These are phyloP conservation scores for Zygotorulaspora mrakii DNA, from an alignment of 1,139 yeast genomes.

Conservation along the genomic window DNA sequence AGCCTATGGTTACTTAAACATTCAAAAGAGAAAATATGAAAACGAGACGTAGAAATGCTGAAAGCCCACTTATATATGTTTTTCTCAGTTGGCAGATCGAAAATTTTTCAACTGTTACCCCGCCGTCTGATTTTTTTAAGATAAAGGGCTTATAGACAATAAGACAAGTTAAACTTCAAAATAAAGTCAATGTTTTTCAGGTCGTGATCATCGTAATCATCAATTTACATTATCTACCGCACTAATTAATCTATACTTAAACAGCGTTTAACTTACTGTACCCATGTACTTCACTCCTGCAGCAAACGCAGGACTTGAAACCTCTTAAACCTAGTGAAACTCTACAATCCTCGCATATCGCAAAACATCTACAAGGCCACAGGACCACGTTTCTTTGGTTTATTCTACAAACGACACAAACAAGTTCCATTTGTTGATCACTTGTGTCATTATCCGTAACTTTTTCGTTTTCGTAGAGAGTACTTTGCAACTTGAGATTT, in stretches of 20 bases:
- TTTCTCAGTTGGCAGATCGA: neutral
- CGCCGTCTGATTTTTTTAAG: neutral
- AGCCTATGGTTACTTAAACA: conserved; percentile 40
- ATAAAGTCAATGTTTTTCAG: neutral
- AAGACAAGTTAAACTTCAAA: neutral
- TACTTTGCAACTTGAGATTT: too few relatives aligned
- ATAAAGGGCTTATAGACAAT: neutral
- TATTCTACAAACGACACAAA: conserved; percentile 79
- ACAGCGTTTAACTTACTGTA: conserved; percentile 44
- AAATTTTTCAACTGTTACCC: conserved; percentile 6
- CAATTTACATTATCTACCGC: too few relatives aligned
- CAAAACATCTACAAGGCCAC: conserved; percentile 93
- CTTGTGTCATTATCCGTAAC: conserved; percentile 22
- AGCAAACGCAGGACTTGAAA: conserved; percentile 79
- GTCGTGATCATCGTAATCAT: too few relatives aligned
- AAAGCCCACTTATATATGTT: conserved; percentile 1
- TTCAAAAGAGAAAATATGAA: neutral
- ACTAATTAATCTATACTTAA: conserved; percentile 14
- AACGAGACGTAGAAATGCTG: neutral
- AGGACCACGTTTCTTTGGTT: conserved; percentile 71
- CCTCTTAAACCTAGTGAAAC: conserved; percentile 70
- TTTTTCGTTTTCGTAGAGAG: conserved; percentile 17
- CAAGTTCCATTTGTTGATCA: conserved; percentile 26
- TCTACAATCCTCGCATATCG: conserved; percentile 82
- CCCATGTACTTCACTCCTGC: conserved; percentile 68